Evolutionary conservation across 495 filamentous ascomycete genomes (phyloP).

Genomic region (Clavariopsis aquatica): DNA sequence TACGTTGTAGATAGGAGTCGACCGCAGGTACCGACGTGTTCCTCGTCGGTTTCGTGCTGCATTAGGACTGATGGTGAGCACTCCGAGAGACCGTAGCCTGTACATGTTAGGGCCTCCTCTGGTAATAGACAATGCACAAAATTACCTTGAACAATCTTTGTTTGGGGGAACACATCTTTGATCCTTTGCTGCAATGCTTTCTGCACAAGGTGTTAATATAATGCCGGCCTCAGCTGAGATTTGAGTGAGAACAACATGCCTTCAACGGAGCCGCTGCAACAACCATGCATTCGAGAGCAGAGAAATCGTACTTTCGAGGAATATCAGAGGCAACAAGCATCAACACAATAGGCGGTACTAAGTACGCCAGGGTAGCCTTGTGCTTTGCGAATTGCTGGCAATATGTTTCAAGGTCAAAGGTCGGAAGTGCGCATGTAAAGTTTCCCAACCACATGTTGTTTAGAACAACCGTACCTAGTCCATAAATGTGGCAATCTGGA

Average conservation of each 20-base stretch:
- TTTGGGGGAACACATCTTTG: conserved; percentile 15
- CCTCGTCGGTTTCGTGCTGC: conserved; percentile 17
- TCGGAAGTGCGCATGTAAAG: conserved; percentile 18
- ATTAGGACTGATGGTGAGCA: conserved; percentile 18
- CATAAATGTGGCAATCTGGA: conserved; percentile 25
- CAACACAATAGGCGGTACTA: conserved; percentile 25
- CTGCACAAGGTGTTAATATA: not conserved
- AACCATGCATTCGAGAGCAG: conserved; percentile 22
- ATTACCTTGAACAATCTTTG: conserved; percentile 22
- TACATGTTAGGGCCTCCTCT: not conserved
- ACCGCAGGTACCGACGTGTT: conserved; percentile 18
- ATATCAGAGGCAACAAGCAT: conserved; percentile 19
- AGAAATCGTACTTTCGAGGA: conserved; percentile 21
- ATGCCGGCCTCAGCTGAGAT: too few relatives aligned
- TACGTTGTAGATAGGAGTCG: conserved; percentile 12
- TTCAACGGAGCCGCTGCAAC: conserved; percentile 23
- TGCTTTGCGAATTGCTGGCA: conserved; percentile 25
- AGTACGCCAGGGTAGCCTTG: conserved; percentile 16
- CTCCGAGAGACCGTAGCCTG: conserved; percentile 24
- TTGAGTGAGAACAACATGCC: too few relatives aligned
- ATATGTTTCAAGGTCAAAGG: conserved; percentile 24
- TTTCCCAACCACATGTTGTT: conserved; percentile 21
- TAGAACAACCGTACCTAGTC: conserved; percentile 18
- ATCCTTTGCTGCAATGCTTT: conserved; percentile 23
- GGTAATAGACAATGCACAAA: not conserved